Percentiles rank a stretch among this genome's conserved stretches.
Conservation (phyloP, 2,329 filamentous ascomycete genomes). For the Aschersonia sp. region DNA sequence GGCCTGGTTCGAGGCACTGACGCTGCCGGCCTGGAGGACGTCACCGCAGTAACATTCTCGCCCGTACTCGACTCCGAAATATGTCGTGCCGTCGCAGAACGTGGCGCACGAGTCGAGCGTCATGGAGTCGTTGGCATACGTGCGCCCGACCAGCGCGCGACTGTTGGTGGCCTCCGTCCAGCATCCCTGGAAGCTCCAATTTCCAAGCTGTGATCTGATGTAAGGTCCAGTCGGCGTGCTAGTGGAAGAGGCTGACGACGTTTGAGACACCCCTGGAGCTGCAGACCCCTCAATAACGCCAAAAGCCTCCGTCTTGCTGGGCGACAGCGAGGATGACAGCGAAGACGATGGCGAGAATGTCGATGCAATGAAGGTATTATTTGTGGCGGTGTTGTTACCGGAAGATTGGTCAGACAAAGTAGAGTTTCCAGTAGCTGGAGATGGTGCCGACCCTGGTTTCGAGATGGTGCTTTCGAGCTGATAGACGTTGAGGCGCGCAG, state of each 20-base stretch:
- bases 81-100: conserved; percentile 17
- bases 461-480: conserved; percentile 5
- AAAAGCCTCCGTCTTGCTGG: too few species aligned
- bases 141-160: conserved; percentile 15
- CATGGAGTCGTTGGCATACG: conserved; percentile 16
- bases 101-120: conserved; percentile 18
- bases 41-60: conserved; percentile 23
- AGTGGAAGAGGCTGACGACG: background rate
- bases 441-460: conserved; percentile 6
- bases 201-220: conserved; percentile 11
- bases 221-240: conserved; percentile 10
- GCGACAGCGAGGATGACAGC: too few species aligned
- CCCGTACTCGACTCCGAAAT: conserved; percentile 22
- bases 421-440: conserved; percentile 1
- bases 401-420: conserved; percentile 5
- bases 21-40: conserved; percentile 13
- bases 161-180: conserved; percentile 17
- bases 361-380: too few species aligned
- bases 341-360: too few species aligned
- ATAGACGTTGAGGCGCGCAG: conserved; percentile 20
- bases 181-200: conserved; percentile 20
- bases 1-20: conserved; percentile 13
- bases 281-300: too few species aligned
- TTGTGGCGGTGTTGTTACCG: too few species aligned
- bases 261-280: too few species aligned